phyloP scores from a whole-genome alignment of 257 asterid species.

The Ophiorrhiza pumila region DNA sequence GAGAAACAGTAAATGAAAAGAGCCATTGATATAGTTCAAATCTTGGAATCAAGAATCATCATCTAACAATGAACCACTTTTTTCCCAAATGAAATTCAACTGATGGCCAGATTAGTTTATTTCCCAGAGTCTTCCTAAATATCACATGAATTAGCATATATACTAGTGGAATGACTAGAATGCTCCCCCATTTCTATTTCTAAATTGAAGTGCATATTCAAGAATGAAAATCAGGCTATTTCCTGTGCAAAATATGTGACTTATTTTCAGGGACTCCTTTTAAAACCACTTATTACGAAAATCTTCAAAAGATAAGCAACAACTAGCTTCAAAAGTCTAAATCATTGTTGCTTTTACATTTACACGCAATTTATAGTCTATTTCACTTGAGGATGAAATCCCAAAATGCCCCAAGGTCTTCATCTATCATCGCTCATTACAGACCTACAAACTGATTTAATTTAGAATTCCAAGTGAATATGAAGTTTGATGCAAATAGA shows the following conservation, averaged over 20 bases:
- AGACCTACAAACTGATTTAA: slow-evolving; percentile 2
- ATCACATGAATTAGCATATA: not conserved
- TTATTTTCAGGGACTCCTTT: not conserved
- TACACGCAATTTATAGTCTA: not conserved
- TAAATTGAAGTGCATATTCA: not conserved
- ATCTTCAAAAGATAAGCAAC: not conserved
- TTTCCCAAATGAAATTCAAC: not conserved
- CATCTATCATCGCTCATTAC: not conserved
- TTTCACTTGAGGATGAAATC: not conserved
- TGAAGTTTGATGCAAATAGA: not conserved
- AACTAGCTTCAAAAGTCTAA: slow-evolving; percentile 1
- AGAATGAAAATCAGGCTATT: not conserved
- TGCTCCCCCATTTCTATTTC: not conserved
- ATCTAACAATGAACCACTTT: not conserved
- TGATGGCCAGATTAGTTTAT: too few relatives aligned
- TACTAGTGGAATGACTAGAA: not conserved
- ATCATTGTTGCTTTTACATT: not conserved
- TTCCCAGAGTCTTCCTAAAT: not conserved
- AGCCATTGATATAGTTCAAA: not conserved
- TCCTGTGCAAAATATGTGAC: not conserved
- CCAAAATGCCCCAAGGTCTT: not conserved
- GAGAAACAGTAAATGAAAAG: not conserved
- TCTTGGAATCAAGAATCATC: not conserved
- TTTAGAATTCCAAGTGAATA: not conserved
- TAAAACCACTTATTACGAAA: not conserved